Conservation (phyloP, 495 filamentous ascomycete species). For the Daldinia bambusicola region DNA sequence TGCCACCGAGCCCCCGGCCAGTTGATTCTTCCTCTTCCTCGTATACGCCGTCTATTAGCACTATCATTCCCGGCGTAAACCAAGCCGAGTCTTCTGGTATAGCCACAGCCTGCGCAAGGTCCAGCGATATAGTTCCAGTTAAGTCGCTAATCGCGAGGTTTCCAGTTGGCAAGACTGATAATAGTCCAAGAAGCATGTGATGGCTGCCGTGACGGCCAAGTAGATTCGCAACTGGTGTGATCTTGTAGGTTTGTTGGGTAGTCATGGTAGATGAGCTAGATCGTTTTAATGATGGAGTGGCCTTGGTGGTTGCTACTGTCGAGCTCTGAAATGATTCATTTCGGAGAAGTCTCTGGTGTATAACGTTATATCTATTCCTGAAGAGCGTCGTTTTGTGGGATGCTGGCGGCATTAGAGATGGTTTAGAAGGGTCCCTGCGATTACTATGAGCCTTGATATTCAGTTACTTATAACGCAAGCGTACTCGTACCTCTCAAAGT, state of each 20-base stretch:
- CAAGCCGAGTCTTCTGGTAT: slow-evolving; percentile 88
- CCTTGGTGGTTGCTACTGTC: slow-evolving; percentile 63
- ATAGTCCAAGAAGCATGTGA: slow-evolving; percentile 87
- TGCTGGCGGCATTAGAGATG: slow-evolving; percentile 80
- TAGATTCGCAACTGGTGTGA: slow-evolving; percentile 93
- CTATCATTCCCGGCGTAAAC: slow-evolving; percentile 94
- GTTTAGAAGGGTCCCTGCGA: slow-evolving; percentile 66
- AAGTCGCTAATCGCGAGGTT: slow-evolving; percentile 82
- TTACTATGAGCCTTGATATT: slow-evolving; percentile 11
- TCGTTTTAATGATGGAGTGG: slow-evolving; percentile 59
- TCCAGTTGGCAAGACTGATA: slow-evolving; percentile 84
- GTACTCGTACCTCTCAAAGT: slow-evolving; percentile 76
- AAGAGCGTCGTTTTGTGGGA: slow-evolving; percentile 86
- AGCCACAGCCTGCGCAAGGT: slow-evolving; percentile 80
- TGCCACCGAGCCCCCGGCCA: slow-evolving; percentile 74
- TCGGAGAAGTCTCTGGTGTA: slow-evolving; percentile 88
- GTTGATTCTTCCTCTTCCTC: slow-evolving; percentile 83
- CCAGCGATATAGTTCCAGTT: slow-evolving; percentile 86
- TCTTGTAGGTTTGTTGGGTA: slow-evolving; percentile 75
- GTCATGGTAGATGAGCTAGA: slow-evolving; percentile 64
- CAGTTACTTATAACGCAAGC: background rate
- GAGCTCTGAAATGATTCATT: slow-evolving; percentile 94
- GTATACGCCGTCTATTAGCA: slow-evolving; percentile 92
- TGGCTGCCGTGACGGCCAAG: slow-evolving; percentile 85
- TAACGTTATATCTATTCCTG: slow-evolving; percentile 86